phyloP scores from a whole-genome alignment of 768 basidiomycete species.

The Rhodotorula graminis region DNA sequence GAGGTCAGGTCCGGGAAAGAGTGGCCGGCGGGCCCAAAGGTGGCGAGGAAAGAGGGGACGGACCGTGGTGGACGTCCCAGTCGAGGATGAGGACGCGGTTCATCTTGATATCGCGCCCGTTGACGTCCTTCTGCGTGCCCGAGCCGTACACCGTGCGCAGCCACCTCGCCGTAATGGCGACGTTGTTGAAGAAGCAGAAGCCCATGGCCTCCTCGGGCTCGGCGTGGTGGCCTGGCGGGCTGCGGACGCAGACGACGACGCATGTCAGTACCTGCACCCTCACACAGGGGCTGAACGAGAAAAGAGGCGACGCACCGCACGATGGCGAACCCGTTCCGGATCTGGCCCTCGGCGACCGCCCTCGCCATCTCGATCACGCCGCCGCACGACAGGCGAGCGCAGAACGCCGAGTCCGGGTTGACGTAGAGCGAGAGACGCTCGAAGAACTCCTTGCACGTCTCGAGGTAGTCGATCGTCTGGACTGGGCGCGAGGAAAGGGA shows the following conservation, averaged over 20 bases:
- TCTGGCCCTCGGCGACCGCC: slow-evolving; percentile 71
- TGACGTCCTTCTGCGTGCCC: slow-evolving; percentile 47
- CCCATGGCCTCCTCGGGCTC: slow-evolving; percentile 99
- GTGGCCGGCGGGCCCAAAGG: no score
- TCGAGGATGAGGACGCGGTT: slow-evolving; percentile 87
- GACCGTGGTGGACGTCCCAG: slow-evolving; percentile 97
- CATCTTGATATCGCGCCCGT: slow-evolving; percentile 46
- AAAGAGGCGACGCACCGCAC: slow-evolving; percentile 55
- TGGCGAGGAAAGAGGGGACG: slow-evolving; percentile 23
- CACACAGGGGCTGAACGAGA: no score
- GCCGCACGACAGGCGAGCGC: slow-evolving; percentile 84
- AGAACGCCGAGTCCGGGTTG: slow-evolving; percentile 72
- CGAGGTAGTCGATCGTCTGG: slow-evolving; percentile 36
- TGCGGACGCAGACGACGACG: neutral
- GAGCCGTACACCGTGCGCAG: slow-evolving; percentile 55
- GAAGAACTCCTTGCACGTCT: slow-evolving; percentile 75
- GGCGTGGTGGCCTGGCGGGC: slow-evolving; percentile 93
- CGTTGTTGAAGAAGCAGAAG: slow-evolving; percentile 99
- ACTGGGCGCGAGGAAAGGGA: neutral
- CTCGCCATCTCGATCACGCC: slow-evolving; percentile 87
- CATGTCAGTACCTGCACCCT: neutral
- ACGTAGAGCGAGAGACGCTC: slow-evolving; percentile 90
- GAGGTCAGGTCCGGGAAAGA: neutral
- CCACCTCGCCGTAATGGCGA: slow-evolving; percentile 84
- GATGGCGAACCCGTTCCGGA: slow-evolving; percentile 86